These are phyloP conservation scores for Pneumocystis murina DNA, from an alignment of 1,139 yeast genomes.

Conservation along the genomic window DNA sequence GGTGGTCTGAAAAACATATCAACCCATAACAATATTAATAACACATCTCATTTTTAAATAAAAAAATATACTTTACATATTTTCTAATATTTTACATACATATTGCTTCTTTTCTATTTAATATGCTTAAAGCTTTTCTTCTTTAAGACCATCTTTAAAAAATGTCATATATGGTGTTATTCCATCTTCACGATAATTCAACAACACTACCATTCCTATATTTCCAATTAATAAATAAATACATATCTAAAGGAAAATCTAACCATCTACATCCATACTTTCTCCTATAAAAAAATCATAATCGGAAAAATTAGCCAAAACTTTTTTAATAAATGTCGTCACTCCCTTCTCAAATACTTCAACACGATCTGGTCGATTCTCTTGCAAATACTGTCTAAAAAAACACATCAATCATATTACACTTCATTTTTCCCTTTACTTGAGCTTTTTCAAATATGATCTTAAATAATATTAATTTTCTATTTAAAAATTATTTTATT, in stretches of 20 bases:
- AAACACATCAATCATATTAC: conserved; percentile 40
- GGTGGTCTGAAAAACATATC: conserved; percentile 21
- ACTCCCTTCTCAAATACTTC: conserved; percentile 94
- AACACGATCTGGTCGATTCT: conserved; percentile 72
- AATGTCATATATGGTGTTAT: conserved; percentile 89
- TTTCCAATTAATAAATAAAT: background rate
- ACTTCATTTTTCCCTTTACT: background rate
- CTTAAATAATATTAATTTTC: conserved; percentile 20
- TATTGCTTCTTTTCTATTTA: background rate
- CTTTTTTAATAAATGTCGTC: conserved; percentile 85
- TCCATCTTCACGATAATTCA: conserved; percentile 99
- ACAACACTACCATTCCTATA: conserved; percentile 76
- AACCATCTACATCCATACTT: conserved; percentile 92
- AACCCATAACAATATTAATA: background rate
- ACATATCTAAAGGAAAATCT: background rate
- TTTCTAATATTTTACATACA: background rate
- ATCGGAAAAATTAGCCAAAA: conserved; percentile 86
- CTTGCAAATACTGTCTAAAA: conserved; percentile 47
- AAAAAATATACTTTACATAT: background rate
- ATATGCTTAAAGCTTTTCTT: conserved; percentile 51
- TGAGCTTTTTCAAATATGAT: conserved; percentile 80
- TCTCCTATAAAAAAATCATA: conserved; percentile 99
- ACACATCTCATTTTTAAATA: background rate
- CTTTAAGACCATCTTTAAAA: conserved; percentile 96
- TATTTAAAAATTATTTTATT: conserved; percentile 2